phyloP scores from a whole-genome alignment of 805 yeast genomes.

The Kazachstania psychrophila region DNA sequence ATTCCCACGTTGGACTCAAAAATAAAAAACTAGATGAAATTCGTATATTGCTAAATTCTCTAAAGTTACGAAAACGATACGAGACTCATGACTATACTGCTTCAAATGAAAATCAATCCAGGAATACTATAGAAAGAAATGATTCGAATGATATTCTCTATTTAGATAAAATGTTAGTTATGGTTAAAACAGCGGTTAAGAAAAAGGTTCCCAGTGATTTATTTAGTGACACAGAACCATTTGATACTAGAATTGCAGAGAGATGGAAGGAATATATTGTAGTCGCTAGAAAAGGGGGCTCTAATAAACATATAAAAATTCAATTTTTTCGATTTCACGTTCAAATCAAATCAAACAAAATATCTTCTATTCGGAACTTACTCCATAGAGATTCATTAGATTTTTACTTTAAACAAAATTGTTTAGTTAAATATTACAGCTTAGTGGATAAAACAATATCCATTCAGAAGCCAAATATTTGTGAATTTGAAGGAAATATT shows the following conservation, averaged over 20 bases:
- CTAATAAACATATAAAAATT: constrained; percentile 44
- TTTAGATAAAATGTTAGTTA: constrained; percentile 59
- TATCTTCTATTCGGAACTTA: neutral
- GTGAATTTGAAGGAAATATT: constrained; percentile 5
- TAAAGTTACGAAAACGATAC: too few species aligned
- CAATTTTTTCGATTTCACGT: constrained; percentile 46
- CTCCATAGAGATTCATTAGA: constrained; percentile 21
- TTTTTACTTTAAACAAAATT: constrained; percentile 23
- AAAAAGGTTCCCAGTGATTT: constrained; percentile 25
- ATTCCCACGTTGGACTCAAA: too few species aligned
- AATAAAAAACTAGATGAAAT: too few species aligned
- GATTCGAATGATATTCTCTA: constrained; percentile 53
- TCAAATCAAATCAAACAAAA: constrained; percentile 2
- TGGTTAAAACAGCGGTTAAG: constrained; percentile 37
- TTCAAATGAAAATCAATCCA: too few species aligned
- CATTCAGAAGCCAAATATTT: constrained; percentile 14
- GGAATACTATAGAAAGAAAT: neutral
- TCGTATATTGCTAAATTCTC: too few species aligned
- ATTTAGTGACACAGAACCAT: constrained; percentile 42
- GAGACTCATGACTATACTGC: too few species aligned
- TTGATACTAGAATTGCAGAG: constrained; percentile 49
- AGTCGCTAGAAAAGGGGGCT: constrained; percentile 57
- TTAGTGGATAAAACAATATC: constrained; percentile 58
- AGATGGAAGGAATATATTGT: constrained; percentile 76
- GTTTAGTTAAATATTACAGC: constrained; percentile 48